These are phyloP conservation scores for Davidsoniella eucalypti DNA, from an alignment of 2,329 filamentous ascomycete species.

Conservation along the genomic window DNA sequence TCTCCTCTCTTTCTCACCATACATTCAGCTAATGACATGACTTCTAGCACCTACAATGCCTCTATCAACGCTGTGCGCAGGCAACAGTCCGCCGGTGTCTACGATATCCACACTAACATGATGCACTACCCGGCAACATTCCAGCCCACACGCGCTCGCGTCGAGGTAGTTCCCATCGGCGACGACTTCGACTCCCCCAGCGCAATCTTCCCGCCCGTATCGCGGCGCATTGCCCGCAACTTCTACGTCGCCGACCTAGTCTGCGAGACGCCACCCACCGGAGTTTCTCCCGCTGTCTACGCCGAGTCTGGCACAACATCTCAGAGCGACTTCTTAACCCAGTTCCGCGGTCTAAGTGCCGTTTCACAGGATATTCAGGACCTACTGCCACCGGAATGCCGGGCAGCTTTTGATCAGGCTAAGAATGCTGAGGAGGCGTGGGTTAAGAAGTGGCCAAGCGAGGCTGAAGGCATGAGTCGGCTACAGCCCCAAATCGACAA, in stretches of 20 bases:
- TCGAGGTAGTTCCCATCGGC: constrained; percentile 37
- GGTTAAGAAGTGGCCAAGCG: constrained; percentile 53
- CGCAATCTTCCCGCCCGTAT: constrained; percentile 30
- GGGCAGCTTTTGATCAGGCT: constrained; percentile 54
- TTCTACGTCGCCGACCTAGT: constrained; percentile 39
- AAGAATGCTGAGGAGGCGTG: constrained; percentile 49
- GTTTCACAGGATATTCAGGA: constrained; percentile 49
- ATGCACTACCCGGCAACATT: constrained; percentile 78
- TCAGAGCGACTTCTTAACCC: constrained; percentile 28
- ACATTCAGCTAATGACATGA: constrained; percentile 12
- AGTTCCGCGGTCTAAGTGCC: constrained; percentile 45
- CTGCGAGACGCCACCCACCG: constrained; percentile 33
- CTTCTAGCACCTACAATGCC: constrained; percentile 64
- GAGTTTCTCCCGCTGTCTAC: constrained; percentile 30
- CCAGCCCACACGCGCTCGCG: constrained; percentile 76
- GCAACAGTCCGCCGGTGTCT: constrained; percentile 57
- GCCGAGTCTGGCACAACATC: constrained; percentile 21
- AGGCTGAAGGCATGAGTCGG: constrained; percentile 21
- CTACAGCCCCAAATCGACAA: constrained; percentile 43
- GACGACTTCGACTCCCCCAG: constrained; percentile 18
- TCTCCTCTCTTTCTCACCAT: background rate
- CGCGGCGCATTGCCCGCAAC: constrained; percentile 35
- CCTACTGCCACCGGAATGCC: constrained; percentile 53
- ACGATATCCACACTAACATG: constrained; percentile 85
- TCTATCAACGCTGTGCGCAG: constrained; percentile 51